Evolutionary conservation across 139 green algal species (phyloP).

Genomic region (Coelastrella sp.): DNA sequence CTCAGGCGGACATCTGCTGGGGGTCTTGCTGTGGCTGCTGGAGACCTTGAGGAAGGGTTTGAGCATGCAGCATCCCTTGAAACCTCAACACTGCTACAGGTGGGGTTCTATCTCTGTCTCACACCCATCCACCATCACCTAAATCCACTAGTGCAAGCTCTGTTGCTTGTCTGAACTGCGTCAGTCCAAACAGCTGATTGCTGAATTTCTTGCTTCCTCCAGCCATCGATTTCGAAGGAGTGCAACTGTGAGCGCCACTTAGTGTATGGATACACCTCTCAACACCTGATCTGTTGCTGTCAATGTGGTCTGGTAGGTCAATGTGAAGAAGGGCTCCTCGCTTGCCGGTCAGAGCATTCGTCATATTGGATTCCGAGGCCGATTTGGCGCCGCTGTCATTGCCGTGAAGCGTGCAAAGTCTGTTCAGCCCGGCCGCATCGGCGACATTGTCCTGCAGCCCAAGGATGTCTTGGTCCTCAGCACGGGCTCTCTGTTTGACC

Average conservation of each 20-base stretch:
- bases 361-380: slow-evolving; percentile 65
- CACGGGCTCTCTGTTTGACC: slow-evolving; percentile 56
- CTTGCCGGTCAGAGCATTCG: slow-evolving; percentile 56
- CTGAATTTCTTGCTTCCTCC: too few relatives aligned
- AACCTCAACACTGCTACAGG: slow-evolving; percentile 40
- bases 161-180: too few relatives aligned
- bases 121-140: neutral
- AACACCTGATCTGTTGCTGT: neutral
- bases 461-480: slow-evolving; percentile 78
- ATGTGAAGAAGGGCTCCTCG: neutral
- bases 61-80: neutral
- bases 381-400: slow-evolving; percentile 77
- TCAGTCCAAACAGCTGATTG: too few relatives aligned
- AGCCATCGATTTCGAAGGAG: too few relatives aligned
- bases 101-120: neutral
- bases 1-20: neutral
- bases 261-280: too few relatives aligned
- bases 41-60: slow-evolving; percentile 38
- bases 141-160: too few relatives aligned
- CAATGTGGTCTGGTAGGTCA: neutral
- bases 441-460: slow-evolving; percentile 74
- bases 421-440: slow-evolving; percentile 57
- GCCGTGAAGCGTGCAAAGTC: slow-evolving; percentile 71
- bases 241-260: too few relatives aligned
- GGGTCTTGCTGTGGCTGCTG: slow-evolving; percentile 15